phyloP scores from a whole-genome alignment of 352 stramenopile species.

The Phytophthora macrochlamydospora region DNA sequence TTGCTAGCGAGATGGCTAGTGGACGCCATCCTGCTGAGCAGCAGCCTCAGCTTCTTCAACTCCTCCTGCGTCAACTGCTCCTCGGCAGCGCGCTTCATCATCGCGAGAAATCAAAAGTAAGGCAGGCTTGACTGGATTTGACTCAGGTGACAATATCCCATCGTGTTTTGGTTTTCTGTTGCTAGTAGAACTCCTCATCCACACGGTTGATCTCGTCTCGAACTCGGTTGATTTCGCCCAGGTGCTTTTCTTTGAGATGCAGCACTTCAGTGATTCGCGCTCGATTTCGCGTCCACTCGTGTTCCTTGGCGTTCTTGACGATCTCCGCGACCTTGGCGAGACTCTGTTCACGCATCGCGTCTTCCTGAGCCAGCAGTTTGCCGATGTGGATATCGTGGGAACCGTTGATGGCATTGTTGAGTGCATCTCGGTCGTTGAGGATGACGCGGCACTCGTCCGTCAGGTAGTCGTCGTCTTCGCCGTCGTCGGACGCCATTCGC shows the following conservation, averaged over 20 bases:
- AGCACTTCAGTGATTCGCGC: conserved; percentile 75
- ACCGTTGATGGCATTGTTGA: conserved; percentile 90
- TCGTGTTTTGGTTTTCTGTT: too few species aligned
- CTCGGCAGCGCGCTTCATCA: too few species aligned
- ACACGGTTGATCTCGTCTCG: conserved; percentile 79
- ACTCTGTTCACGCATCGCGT: conserved; percentile 83
- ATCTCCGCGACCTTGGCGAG: conserved; percentile 72
- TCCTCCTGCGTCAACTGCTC: too few species aligned
- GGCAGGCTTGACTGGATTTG: too few species aligned
- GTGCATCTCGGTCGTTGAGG: conserved; percentile 78
- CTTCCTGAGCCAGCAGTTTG: conserved; percentile 87
- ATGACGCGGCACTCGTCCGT: conserved; percentile 82
- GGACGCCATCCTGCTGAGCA: too few species aligned
- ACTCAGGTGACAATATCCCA: too few species aligned
- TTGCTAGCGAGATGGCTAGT: too few species aligned
- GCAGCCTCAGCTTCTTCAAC: too few species aligned
- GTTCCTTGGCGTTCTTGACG: conserved; percentile 61
- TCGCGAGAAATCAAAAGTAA: too few species aligned
- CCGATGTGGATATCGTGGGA: conserved; percentile 93
- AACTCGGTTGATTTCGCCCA: conserved; percentile 60
- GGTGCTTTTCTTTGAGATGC: conserved; percentile 75
- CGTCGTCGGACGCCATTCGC: conserved; percentile 77
- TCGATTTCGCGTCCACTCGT: conserved; percentile 79
- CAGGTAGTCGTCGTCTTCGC: conserved; percentile 80
- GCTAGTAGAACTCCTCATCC: conserved; percentile 79